Percentiles rank a stretch among this genome's conserved stretches.
These are phyloP conservation scores for Hypoxylon sp. DNA, from an alignment of 2,329 filamentous ascomycete genomes.

Conservation along the genomic window DNA sequence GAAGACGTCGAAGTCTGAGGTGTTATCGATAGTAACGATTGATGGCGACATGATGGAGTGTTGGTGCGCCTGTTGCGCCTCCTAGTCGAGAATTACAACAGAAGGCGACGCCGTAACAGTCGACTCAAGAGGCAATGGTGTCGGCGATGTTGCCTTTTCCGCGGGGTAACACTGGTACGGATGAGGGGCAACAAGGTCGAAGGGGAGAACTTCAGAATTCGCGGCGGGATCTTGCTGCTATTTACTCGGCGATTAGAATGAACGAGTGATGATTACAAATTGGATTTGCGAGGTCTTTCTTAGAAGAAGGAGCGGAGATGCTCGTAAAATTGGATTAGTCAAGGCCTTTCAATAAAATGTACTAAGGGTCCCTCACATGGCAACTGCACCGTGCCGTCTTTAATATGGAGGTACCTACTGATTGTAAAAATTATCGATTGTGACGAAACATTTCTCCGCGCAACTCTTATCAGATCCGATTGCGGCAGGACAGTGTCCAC, in stretches of 20 bases:
- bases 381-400: not conserved
- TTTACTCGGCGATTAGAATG: slow-evolving; percentile 11
- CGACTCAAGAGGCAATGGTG: slow-evolving; percentile 13
- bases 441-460: slow-evolving; percentile 44
- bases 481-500: slow-evolving; percentile 36
- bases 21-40: slow-evolving; percentile 59
- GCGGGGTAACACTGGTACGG: slow-evolving; percentile 27
- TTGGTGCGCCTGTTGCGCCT: slow-evolving; percentile 33
- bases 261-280: slow-evolving; percentile 37
- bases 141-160: slow-evolving; percentile 21
- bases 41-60: slow-evolving; percentile 64
- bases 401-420: not conserved
- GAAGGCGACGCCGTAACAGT: slow-evolving; percentile 9
- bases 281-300: slow-evolving; percentile 18
- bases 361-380: slow-evolving; percentile 5
- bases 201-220: slow-evolving; percentile 1
- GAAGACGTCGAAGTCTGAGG: slow-evolving; percentile 47
- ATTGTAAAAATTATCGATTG: slow-evolving; percentile 31
- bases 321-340: slow-evolving; percentile 43
- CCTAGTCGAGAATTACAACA: slow-evolving; percentile 10
- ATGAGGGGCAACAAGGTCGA: slow-evolving; percentile 21
- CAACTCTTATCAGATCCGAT: slow-evolving; percentile 50
- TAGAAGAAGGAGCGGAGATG: slow-evolving; percentile 33
- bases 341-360: slow-evolving; percentile 29
- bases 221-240: not conserved